These are phyloP conservation scores for Wickerhamomyces strasburgensis DNA, from an alignment of 805 yeast species.

Conservation along the genomic window DNA sequence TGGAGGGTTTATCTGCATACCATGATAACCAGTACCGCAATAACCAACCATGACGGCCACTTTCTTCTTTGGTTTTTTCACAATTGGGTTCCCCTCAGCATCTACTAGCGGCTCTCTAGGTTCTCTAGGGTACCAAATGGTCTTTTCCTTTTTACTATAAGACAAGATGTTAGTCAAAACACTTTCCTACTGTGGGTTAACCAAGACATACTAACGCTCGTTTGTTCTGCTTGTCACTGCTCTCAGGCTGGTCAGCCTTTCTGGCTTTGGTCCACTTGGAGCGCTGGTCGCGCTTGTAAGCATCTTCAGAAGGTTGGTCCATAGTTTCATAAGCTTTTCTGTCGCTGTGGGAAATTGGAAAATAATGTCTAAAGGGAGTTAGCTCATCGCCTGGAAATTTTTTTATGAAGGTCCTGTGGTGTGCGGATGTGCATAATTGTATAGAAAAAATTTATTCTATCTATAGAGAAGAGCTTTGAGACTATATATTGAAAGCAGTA, in stretches of 20 bases:
- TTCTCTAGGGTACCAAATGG: conserved; percentile 5
- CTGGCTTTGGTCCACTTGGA: conserved; percentile 29
- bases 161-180: too few species aligned
- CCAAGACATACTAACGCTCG: conserved; percentile 25
- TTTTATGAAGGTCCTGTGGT: not conserved
- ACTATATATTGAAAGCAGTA: too few species aligned
- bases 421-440: not conserved
- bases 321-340: not conserved
- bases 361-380: too few species aligned
- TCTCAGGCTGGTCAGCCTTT: conserved; percentile 21
- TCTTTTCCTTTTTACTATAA: not conserved
- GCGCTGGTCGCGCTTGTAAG: conserved; percentile 38
- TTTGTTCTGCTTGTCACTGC: conserved; percentile 16
- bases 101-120: conserved; percentile 36
- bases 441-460: not conserved
- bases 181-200: too few species aligned
- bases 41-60: conserved; percentile 90
- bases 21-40: conserved; percentile 95
- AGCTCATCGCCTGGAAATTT: not conserved
- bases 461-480: too few species aligned
- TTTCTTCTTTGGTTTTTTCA: conserved; percentile 77
- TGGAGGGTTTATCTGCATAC: conserved; percentile 92
- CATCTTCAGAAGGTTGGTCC: conserved; percentile 35
- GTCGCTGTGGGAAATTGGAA: too few species aligned
- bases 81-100: conserved; percentile 57